phyloP scores from a whole-genome alignment of 2,329 filamentous ascomycete genomes.

The Ophiosphaerella narmari region DNA sequence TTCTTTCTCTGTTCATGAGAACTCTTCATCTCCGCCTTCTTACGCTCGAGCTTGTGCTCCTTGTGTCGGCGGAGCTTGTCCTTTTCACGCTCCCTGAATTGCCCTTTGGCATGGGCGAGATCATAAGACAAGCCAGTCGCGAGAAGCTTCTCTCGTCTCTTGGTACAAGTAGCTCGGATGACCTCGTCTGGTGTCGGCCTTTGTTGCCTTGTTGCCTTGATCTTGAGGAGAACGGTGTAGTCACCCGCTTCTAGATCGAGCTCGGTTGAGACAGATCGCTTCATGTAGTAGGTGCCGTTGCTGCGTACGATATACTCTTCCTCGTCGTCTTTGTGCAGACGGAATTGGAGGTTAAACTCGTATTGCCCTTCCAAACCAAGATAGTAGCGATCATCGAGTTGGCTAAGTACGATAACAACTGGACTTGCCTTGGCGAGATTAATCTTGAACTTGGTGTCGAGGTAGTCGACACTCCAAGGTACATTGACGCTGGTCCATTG shows the following conservation, averaged over 20 bases:
- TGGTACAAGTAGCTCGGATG: conserved; percentile 66
- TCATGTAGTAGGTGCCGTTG: conserved; percentile 64
- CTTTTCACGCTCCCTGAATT: conserved; percentile 57
- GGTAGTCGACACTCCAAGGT: conserved; percentile 65
- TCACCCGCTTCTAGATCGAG: conserved; percentile 73
- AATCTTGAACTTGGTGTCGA: conserved; percentile 64
- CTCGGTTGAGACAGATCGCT: conserved; percentile 76
- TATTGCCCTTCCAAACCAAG: conserved; percentile 62
- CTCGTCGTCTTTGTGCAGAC: conserved; percentile 63
- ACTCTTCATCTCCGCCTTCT: conserved; percentile 45
- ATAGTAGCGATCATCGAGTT: conserved; percentile 66
- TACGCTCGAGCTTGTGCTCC: conserved; percentile 42
- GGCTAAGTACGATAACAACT: conserved; percentile 63
- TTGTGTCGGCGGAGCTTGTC: conserved; percentile 48
- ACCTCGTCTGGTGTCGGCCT: conserved; percentile 67
- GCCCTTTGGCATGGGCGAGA: conserved; percentile 69
- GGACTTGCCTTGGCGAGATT: conserved; percentile 57
- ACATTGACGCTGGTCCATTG: conserved; percentile 65
- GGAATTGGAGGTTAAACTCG: conserved; percentile 62
- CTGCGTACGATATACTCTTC: conserved; percentile 64
- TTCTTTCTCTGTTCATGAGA: conserved; percentile 42
- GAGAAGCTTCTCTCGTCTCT: conserved; percentile 72
- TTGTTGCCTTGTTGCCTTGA: conserved; percentile 66
- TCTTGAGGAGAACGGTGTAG: conserved; percentile 76
- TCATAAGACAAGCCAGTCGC: conserved; percentile 73